These are phyloP conservation scores for Colletotrichum camelliae DNA, from an alignment of 2,329 filamentous ascomycete genomes.

Conservation along the genomic window DNA sequence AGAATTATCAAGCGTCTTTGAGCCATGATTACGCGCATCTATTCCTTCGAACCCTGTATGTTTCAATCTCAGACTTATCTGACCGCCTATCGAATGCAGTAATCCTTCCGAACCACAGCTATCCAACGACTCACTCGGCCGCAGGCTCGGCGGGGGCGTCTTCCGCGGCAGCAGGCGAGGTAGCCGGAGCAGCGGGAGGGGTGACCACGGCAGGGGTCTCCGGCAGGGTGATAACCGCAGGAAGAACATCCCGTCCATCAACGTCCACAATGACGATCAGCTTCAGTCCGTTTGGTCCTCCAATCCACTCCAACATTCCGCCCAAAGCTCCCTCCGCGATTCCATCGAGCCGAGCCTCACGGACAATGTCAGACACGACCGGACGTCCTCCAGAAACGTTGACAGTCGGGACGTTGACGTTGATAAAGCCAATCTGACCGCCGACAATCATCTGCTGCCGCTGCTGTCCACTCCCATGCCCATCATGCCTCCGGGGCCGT, in stretches of 20 bases:
- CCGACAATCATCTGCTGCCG: background rate
- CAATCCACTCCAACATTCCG: conserved; percentile 1
- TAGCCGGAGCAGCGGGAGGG: fast-evolving
- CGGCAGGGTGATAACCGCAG: background rate
- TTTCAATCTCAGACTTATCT: too few relatives aligned
- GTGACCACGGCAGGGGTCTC: background rate
- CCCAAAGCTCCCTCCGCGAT: background rate
- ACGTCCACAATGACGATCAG: background rate
- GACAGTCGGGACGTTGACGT: background rate
- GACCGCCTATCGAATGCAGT: too few relatives aligned
- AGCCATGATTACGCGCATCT: background rate
- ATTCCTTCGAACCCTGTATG: background rate
- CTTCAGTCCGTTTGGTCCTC: conserved; percentile 3
- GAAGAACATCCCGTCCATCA: background rate
- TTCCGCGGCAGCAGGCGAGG: background rate
- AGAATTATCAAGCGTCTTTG: background rate
- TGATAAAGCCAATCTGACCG: background rate
- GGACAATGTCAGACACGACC: conserved; percentile 1
- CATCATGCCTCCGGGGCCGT: background rate
- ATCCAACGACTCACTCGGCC: background rate
- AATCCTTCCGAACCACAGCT: too few relatives aligned
- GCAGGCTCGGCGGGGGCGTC: background rate
- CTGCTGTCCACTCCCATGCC: background rate
- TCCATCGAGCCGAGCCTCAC: background rate
- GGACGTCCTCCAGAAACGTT: background rate